Evolutionary conservation across 768 basidiomycete genomes (phyloP).

Genomic region (Collybiopsis luxurians): DNA sequence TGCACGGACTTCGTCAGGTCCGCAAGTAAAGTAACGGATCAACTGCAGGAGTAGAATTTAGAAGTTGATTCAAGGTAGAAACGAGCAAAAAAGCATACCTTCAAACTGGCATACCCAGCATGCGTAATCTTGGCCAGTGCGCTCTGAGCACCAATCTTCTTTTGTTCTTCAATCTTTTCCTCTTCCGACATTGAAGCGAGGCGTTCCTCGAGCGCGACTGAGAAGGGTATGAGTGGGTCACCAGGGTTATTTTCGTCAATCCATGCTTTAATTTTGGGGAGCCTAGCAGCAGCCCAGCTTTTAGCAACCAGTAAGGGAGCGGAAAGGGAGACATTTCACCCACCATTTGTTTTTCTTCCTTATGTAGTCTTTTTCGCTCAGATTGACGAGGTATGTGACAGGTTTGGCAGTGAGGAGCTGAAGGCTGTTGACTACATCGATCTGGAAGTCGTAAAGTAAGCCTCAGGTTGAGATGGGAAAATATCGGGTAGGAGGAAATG

Average conservation of each 20-base stretch:
- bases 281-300: constrained; percentile 39
- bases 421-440: constrained; percentile 87
- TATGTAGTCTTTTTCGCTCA: constrained; percentile 90
- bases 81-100: constrained; percentile 44
- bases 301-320: background rate
- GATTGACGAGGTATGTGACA: constrained; percentile 96
- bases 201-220: constrained; percentile 92
- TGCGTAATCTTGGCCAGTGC: constrained; percentile 93
- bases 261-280: constrained; percentile 97
- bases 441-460: constrained; percentile 38
- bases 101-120: constrained; percentile 84
- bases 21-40: constrained; percentile 96
- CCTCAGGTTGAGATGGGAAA: constrained; percentile 18
- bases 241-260: constrained; percentile 96
- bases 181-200: constrained; percentile 61
- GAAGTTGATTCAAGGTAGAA: background rate
- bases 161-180: constrained; percentile 77
- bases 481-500: background rate
- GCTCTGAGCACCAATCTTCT: constrained; percentile 68
- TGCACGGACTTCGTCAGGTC: constrained; percentile 94
- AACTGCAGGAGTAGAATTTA: constrained; percentile 49
- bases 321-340: constrained; percentile 1
- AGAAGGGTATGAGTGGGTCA: constrained; percentile 95
- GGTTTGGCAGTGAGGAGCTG: constrained; percentile 94
- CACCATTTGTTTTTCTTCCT: constrained; percentile 99